Conservation (phyloP, 1,139 yeast species). For the Yamadazyma friedrichii region DNA sequence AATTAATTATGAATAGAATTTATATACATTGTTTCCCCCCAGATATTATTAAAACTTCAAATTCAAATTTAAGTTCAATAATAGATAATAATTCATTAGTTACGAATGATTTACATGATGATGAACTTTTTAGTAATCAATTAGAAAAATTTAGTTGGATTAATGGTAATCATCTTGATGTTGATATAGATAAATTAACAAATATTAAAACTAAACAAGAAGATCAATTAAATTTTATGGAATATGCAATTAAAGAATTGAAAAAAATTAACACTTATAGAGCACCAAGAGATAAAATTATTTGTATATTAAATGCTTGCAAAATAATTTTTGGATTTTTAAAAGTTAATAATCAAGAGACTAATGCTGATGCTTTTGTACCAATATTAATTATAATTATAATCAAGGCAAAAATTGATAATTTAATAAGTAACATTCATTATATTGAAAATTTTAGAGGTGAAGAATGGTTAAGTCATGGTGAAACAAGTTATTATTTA, state of each 20-base stretch:
- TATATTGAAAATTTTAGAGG: conserved; percentile 85
- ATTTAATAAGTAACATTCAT: conserved; percentile 71
- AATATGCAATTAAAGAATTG: conserved; percentile 70
- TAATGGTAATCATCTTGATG: conserved; percentile 76
- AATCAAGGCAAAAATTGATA: conserved; percentile 60
- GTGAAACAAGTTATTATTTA: conserved; percentile 86
- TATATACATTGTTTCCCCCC: conserved; percentile 84
- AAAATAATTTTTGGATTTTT: conserved; percentile 87
- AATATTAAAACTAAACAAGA: conserved; percentile 17
- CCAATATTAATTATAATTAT: conserved; percentile 83
- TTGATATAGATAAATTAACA: conserved; percentile 44
- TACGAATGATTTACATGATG: conserved; percentile 59
- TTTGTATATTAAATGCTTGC: conserved; percentile 87
- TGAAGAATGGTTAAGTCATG: conserved; percentile 65
- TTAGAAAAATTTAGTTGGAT: conserved; percentile 72
- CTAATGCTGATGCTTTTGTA: conserved; percentile 88
- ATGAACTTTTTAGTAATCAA: conserved; percentile 54
- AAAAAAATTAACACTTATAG: conserved; percentile 76
- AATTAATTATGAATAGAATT: conserved; percentile 83
- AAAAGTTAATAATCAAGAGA: conserved; percentile 66
- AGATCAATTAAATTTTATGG: conserved; percentile 54
- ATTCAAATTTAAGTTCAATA: not conserved
- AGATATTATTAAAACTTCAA: conserved; percentile 40
- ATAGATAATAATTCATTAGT: conserved; percentile 11
- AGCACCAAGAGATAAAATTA: conserved; percentile 93